Evolutionary conservation across 1,284 basidiomycete genomes (phyloP).

Genomic region (Trichosporon sp.): DNA sequence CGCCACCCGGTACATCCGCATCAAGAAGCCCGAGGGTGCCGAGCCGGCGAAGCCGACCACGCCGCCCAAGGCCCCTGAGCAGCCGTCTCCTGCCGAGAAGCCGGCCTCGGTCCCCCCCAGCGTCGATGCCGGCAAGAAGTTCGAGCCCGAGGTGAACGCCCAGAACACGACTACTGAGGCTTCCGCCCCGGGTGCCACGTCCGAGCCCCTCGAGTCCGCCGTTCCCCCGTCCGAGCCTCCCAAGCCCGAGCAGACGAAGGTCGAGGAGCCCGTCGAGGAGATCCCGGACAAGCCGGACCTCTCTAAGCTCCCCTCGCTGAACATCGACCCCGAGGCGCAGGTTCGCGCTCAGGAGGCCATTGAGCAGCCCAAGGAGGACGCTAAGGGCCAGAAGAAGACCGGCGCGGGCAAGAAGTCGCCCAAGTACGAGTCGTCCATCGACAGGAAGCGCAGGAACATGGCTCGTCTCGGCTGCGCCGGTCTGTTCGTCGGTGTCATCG

Average conservation of each 20-base stretch:
- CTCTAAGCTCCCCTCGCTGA: conserved; percentile 47
- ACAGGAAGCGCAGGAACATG: conserved; percentile 60
- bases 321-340: conserved; percentile 44
- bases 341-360: conserved; percentile 20
- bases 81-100: conserved; percentile 32
- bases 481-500: conserved; percentile 56
- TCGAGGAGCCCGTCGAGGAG: conserved; percentile 11
- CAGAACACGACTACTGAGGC: background rate
- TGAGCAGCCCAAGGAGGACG: conserved; percentile 26
- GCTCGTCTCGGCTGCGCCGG: conserved; percentile 54
- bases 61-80: conserved; percentile 1
- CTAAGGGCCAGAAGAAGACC: conserved; percentile 17
- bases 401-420: conserved; percentile 22
- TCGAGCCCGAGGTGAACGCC: conserved; percentile 26
- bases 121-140: conserved; percentile 21
- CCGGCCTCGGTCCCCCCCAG: conserved; percentile 30
- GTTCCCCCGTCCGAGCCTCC: conserved; percentile 22
- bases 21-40: conserved; percentile 19
- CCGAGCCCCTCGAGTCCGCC: conserved; percentile 1
- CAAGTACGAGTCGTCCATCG: conserved; percentile 59
- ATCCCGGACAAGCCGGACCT: conserved; percentile 32
- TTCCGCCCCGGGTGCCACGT: conserved; percentile 1
- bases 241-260: conserved; percentile 5
- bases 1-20: conserved; percentile 14
- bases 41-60: background rate